Percentiles rank a stretch among this genome's conserved stretches.
phyloP scores from a whole-genome alignment of 331 rosid genomes.

The Acacia concinna region DNA sequence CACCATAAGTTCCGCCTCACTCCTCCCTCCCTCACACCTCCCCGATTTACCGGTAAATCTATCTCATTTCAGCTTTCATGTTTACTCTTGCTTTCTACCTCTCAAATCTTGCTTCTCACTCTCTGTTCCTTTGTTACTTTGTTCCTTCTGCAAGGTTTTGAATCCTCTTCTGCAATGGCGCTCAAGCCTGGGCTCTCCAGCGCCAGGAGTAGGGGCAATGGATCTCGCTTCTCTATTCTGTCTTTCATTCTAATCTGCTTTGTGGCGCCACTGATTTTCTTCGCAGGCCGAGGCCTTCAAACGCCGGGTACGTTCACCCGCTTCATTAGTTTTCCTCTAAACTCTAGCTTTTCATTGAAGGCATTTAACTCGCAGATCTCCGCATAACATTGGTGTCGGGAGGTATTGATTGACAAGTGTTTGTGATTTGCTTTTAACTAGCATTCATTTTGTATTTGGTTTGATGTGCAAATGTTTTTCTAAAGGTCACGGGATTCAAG shows the following conservation, averaged over 20 bases:
- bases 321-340: neutral
- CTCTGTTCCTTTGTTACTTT: neutral
- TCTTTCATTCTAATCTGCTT: constrained; percentile 46
- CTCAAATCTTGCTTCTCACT: constrained; percentile 10
- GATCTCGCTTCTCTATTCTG: constrained; percentile 48
- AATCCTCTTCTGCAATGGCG: constrained; percentile 55
- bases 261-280: constrained; percentile 54
- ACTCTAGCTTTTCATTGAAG: neutral
- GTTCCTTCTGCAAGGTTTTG: constrained; percentile 20
- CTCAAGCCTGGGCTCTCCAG: constrained; percentile 45
- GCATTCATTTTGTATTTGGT: neutral
- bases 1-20: constrained; percentile 15
- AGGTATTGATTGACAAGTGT: neutral
- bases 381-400: neutral
- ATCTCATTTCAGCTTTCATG: neutral
- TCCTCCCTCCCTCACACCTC: neutral
- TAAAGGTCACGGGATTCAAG: neutral
- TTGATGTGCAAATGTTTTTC: constrained; percentile 7
- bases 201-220: constrained; percentile 41
- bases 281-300: constrained; percentile 52
- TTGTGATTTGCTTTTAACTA: neutral
- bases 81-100: neutral
- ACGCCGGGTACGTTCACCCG: constrained; percentile 45
- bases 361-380: constrained; percentile 24
- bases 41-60: neutral